Base-by-base conservation (phyloP, 1,139 yeast genomes). In the Lodderomyces jiufengensis region DNA sequence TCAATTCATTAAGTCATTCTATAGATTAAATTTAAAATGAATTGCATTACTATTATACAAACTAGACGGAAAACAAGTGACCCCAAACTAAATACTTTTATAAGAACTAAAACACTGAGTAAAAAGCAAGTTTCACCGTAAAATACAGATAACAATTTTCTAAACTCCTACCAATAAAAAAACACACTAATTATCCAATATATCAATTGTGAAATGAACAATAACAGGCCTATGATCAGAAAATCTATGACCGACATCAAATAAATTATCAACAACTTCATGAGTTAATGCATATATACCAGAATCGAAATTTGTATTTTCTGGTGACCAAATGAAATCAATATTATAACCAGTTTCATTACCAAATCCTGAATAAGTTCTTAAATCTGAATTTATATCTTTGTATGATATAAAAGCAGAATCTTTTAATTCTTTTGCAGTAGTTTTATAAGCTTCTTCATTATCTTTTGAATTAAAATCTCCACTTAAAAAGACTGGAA, bases 151-250 rank as follows among this genome's bases (percentile, higher is more conserved):
- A n/a, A n/a, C n/a, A n/a, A n/a, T n/a, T n/a, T n/a, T n/a, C n/a
- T n/a, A n/a, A n/a, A n/a, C n/a, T n/a, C n/a, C n/a, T n/a, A n/a
- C n/a, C n/a, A n/a, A n/a, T n/a, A n/a, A n/a, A n/a, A n/a, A n/a
- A n/a, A n/a, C n/a, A 27, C 14, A 24, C 29, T 20, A 20, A 23
- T 23, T 28, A 28, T 27, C 23, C 3, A 23, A n/a, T 18, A 18
- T 18, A 18, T 18, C 7, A 7, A 18, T 24, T 10, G n/a, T 9
- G 14, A 52, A 48, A 32, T 65, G 64, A 8, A 60, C 55, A 20
- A 57, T 52, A 11, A 70, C 57, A 0, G 76, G 73, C 41, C 76
- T 53, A 44, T 72, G 77, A 47, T 72, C 78, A 33, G 72, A 63
- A 24, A 63, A 54, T 41, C 60, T 60, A 24, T 46, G 50, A 1